A percentile compares a stretch with the other conserved stretches of the same genome.
These are phyloP conservation scores for Leucosporidium yakuticum DNA, from an alignment of 768 basidiomycete genomes.

Conservation along the genomic window DNA sequence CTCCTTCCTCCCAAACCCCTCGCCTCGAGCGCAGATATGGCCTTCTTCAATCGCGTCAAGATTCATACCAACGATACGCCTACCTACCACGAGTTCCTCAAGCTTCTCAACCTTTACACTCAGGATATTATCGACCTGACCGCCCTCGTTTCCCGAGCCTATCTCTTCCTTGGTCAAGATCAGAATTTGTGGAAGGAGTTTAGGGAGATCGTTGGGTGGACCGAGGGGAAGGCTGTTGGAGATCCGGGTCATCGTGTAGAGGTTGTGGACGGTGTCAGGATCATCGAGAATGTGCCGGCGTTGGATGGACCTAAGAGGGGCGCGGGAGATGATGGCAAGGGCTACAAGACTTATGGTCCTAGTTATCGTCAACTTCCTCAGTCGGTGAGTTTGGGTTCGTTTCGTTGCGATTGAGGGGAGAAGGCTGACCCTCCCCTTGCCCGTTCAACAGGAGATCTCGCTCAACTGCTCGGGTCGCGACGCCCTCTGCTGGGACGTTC, in stretches of 20 bases:
- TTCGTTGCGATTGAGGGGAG: background rate
- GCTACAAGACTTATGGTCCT: conserved; percentile 61
- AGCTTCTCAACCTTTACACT: conserved; percentile 79
- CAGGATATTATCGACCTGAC: conserved; percentile 82
- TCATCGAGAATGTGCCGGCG: conserved; percentile 66
- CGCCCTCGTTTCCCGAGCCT: conserved; percentile 72
- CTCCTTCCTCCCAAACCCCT: conserved; percentile 29
- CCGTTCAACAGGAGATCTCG: conserved; percentile 61
- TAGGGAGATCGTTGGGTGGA: conserved; percentile 74
- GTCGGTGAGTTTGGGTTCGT: conserved; percentile 57
- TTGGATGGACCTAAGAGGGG: conserved; percentile 56
- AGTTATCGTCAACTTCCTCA: conserved; percentile 87
- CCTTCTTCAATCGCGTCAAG: conserved; percentile 84
- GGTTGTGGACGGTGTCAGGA: conserved; percentile 51
- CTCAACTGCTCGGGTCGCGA: conserved; percentile 92
- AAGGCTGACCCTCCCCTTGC: background rate
- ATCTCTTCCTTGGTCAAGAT: conserved; percentile 63
- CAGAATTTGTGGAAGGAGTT: conserved; percentile 66
- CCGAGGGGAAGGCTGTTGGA: conserved; percentile 49
- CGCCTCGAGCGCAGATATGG: conserved; percentile 57
- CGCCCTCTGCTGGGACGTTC: conserved; percentile 85
- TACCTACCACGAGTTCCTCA: conserved; percentile 73
- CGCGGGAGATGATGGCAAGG: conserved; percentile 49
- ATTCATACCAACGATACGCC: conserved; percentile 47
- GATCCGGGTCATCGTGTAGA: conserved; percentile 60